Conservation (phyloP, 352 stramenopile genomes). For the Phytopythium sindhum region DNA sequence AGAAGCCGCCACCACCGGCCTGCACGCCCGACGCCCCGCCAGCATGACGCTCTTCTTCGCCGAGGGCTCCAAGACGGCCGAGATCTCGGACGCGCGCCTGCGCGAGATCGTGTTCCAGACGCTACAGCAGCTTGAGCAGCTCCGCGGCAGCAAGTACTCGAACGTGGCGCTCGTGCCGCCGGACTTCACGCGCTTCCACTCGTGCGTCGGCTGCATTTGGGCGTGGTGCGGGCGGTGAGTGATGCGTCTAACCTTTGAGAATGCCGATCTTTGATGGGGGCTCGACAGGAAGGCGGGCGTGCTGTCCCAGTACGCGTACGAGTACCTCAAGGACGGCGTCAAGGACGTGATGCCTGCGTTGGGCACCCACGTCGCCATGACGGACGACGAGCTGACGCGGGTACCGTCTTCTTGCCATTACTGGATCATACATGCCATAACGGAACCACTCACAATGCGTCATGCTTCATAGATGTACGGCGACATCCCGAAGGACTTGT, state of each 20-base stretch:
- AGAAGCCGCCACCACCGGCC: conserved; percentile 6
- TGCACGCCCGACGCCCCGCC: too few relatives aligned
- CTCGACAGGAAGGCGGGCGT: conserved; percentile 82
- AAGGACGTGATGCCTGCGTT: conserved; percentile 93
- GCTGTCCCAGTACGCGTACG: conserved; percentile 92
- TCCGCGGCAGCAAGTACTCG: conserved; percentile 42
- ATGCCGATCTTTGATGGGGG: not conserved
- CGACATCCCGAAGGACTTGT: conserved; percentile 78
- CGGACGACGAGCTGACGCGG: conserved; percentile 86
- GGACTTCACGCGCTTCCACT: conserved; percentile 96
- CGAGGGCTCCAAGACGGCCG: conserved; percentile 63
- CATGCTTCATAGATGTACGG: conserved; percentile 90
- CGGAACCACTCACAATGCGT: not conserved
- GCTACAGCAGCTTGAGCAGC: conserved; percentile 61
- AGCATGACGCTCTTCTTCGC: conserved; percentile 71
- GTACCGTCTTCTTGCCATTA: conserved; percentile 17
- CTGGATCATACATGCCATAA: not conserved
- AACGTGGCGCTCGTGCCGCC: conserved; percentile 92
- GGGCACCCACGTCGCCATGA: conserved; percentile 97
- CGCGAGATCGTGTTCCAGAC: conserved; percentile 57
- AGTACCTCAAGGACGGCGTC: conserved; percentile 85
- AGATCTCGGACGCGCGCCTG: conserved; percentile 59
- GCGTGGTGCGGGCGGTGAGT: not conserved
- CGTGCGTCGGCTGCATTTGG: conserved; percentile 35
- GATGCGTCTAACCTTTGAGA: not conserved